Conservation (phyloP, 768 basidiomycete genomes). For the Pilatotrama ljubarskyi region DNA sequence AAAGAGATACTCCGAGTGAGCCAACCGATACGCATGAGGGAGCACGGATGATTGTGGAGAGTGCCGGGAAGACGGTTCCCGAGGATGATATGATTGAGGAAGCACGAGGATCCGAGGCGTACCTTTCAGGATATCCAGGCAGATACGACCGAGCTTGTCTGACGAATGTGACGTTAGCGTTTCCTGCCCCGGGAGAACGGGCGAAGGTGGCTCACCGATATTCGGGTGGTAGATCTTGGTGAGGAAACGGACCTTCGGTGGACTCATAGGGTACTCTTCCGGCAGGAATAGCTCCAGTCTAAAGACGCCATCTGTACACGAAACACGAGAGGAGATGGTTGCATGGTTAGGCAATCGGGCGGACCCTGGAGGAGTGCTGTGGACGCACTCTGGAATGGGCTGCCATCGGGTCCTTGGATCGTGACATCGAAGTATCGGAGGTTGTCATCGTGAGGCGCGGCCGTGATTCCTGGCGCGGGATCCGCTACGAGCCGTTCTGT, state of each 20-base stretch:
- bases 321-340: not conserved
- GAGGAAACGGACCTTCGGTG: conserved; percentile 96
- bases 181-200: not conserved
- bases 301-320: conserved; percentile 76
- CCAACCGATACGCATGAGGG: not conserved
- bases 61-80: not conserved
- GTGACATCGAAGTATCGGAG: conserved; percentile 98
- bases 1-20: not conserved
- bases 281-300: conserved; percentile 97
- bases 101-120: conserved; percentile 21
- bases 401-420: conserved; percentile 91
- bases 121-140: conserved; percentile 98
- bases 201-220: conserved; percentile 69
- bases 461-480: conserved; percentile 97
- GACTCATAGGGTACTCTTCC: conserved; percentile 99
- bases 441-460: conserved; percentile 94
- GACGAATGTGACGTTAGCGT: not conserved
- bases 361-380: not conserved
- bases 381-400: conserved; percentile 74
- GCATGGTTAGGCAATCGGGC: not conserved
- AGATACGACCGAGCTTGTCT: conserved; percentile 99
- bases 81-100: not conserved
- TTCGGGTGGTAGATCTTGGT: conserved; percentile 99
- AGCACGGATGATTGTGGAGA: not conserved
- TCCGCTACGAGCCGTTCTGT: conserved; percentile 96